Evolutionary conservation across 257 asterid genomes (phyloP).

Genomic region (Asclepias syriaca): DNA sequence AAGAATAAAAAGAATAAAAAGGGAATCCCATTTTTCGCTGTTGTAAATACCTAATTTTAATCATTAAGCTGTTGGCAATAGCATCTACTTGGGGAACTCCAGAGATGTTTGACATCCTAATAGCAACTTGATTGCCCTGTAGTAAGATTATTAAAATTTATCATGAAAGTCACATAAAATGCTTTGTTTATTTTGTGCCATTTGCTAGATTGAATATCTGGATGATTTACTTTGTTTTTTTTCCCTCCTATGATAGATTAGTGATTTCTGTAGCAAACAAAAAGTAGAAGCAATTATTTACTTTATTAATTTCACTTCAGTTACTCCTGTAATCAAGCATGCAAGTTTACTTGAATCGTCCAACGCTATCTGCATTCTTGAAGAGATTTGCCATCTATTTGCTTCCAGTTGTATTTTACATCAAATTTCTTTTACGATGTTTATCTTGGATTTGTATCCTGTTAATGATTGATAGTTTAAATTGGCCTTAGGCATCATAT

Average conservation of each 20-base stretch:
- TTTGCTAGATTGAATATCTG: background rate
- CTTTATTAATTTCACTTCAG: background rate
- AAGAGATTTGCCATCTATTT: background rate
- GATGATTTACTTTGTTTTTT: background rate
- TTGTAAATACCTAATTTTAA: background rate
- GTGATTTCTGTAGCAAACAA: background rate
- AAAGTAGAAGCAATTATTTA: background rate
- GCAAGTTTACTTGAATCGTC: background rate
- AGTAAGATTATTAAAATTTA: background rate
- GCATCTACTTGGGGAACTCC: background rate
- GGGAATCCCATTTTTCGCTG: background rate
- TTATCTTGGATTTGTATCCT: background rate
- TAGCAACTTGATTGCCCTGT: background rate
- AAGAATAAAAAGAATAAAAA: too few species aligned
- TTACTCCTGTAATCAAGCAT: background rate
- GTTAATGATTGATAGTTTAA: background rate
- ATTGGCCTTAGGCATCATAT: background rate
- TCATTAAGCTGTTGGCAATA: background rate
- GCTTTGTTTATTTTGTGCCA: background rate
- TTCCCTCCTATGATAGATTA: background rate
- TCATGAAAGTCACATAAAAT: background rate
- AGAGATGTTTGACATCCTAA: conserved; percentile 1
- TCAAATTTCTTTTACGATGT: background rate
- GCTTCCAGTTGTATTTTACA: background rate
- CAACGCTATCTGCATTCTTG: background rate